phyloP scores from a whole-genome alignment of 1,284 basidiomycete species.

The Termitomyces sp. region DNA sequence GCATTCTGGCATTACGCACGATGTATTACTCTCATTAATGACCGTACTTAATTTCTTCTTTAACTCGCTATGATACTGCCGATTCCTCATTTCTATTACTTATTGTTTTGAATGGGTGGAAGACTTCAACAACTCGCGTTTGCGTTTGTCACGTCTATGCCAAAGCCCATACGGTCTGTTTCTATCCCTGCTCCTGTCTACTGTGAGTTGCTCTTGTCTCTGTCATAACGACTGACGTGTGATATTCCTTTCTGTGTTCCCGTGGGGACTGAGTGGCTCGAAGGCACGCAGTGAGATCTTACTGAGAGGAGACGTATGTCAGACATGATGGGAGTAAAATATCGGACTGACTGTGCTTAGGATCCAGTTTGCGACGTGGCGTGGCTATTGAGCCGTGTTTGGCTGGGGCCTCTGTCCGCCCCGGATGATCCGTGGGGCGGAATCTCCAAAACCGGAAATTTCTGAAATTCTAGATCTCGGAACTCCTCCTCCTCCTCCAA shows the following conservation, averaged over 20 bases:
- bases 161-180: conserved; percentile 14
- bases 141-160: conserved; percentile 16
- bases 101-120: too few relatives aligned
- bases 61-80: background rate
- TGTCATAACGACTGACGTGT: conserved; percentile 4
- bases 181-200: conserved; percentile 17
- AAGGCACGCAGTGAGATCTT: background rate
- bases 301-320: conserved; percentile 1
- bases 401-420: too few relatives aligned
- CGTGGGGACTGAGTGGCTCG: conserved; percentile 10
- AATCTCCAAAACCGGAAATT: too few relatives aligned
- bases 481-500: too few relatives aligned
- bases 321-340: conserved; percentile 7
- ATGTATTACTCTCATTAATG: conserved; percentile 5
- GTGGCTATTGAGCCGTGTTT: too few relatives aligned
- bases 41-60: background rate
- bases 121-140: conserved; percentile 15
- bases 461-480: too few relatives aligned
- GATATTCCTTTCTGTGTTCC: conserved; percentile 7
- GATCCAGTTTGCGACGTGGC: too few relatives aligned
- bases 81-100: too few relatives aligned
- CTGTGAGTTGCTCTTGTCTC: conserved; percentile 5
- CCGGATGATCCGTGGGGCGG: too few relatives aligned
- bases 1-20: background rate
- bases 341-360: conserved; percentile 2